Conservation (phyloP, 768 basidiomycete genomes). For the Russula dissimulans region DNA sequence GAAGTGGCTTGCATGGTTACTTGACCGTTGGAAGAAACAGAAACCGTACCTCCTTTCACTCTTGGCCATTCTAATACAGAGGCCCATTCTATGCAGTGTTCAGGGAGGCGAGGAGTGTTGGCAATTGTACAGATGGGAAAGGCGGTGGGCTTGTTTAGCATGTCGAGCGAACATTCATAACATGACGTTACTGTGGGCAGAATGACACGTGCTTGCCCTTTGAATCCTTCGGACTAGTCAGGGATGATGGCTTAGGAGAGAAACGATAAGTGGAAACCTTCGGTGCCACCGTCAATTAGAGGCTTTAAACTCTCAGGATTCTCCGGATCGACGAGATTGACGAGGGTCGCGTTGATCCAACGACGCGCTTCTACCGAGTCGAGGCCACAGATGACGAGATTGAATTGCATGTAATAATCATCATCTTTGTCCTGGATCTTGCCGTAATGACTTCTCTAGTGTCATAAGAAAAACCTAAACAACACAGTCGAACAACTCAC, state of each 20-base stretch:
- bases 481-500: slow-evolving; percentile 38
- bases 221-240: slow-evolving; percentile 61
- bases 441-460: slow-evolving; percentile 65
- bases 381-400: slow-evolving; percentile 92
- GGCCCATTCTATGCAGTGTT: slow-evolving; percentile 99
- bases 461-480: slow-evolving; percentile 1
- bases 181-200: slow-evolving; percentile 92
- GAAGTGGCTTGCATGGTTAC: neutral
- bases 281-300: slow-evolving; percentile 96
- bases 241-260: neutral
- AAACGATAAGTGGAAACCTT: slow-evolving; percentile 47
- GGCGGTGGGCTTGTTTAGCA: slow-evolving; percentile 94
- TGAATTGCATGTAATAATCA: slow-evolving; percentile 93
- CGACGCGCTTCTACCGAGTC: slow-evolving; percentile 95
- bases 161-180: slow-evolving; percentile 96
- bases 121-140: slow-evolving; percentile 99
- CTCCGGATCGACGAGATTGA: slow-evolving; percentile 89
- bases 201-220: slow-evolving; percentile 95
- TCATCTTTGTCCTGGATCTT: slow-evolving; percentile 98
- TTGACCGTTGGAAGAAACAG: neutral
- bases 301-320: slow-evolving; percentile 91
- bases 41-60: slow-evolving; percentile 67
- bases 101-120: slow-evolving; percentile 94
- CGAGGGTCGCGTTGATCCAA: slow-evolving; percentile 98
- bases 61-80: slow-evolving; percentile 98